Percentiles rank a stretch among this genome's conserved stretches.
phyloP scores from a whole-genome alignment of 257 asterid genomes.

The Eucommia ulmoides region DNA sequence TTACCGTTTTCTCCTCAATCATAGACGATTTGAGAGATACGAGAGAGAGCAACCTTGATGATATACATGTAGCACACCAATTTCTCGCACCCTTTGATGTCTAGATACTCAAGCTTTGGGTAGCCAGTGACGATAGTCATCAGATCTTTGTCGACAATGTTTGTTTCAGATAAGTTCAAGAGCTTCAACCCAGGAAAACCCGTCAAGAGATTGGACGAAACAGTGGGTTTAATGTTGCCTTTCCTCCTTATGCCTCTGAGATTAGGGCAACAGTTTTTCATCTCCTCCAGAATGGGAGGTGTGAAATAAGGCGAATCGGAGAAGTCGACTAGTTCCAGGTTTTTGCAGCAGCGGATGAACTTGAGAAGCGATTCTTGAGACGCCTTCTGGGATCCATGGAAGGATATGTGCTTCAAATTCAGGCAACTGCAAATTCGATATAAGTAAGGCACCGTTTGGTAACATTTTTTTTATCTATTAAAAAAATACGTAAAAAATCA shows the following conservation, averaged over 20 bases:
- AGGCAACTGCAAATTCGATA: slow-evolving; percentile 24
- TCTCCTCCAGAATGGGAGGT: slow-evolving; percentile 13
- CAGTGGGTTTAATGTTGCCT: slow-evolving; percentile 12
- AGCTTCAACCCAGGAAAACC: slow-evolving; percentile 27
- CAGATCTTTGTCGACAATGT: slow-evolving; percentile 24
- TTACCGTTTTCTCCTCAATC: slow-evolving; percentile 14
- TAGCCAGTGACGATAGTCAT: slow-evolving; percentile 16
- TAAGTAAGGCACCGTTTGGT: not conserved
- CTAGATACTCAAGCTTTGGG: slow-evolving; percentile 27
- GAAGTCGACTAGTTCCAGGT: slow-evolving; percentile 41
- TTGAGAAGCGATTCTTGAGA: slow-evolving; percentile 21
- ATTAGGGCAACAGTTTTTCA: slow-evolving; percentile 25
- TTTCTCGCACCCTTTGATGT: slow-evolving; percentile 21
- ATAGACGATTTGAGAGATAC: slow-evolving; percentile 19
- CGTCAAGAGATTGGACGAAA: slow-evolving; percentile 5
- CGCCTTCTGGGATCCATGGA: slow-evolving; percentile 39
- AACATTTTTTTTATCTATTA: too few relatives aligned
- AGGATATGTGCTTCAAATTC: slow-evolving; percentile 34
- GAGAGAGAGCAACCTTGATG: slow-evolving; percentile 20
- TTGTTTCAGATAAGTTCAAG: slow-evolving; percentile 29
- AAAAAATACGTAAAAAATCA: too few relatives aligned
- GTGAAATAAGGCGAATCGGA: slow-evolving; percentile 32
- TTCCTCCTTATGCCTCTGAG: slow-evolving; percentile 33
- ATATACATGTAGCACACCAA: slow-evolving; percentile 35
- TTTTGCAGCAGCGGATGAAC: slow-evolving; percentile 24